phyloP scores from a whole-genome alignment of 768 basidiomycete species.

The Mycena vitilis region DNA sequence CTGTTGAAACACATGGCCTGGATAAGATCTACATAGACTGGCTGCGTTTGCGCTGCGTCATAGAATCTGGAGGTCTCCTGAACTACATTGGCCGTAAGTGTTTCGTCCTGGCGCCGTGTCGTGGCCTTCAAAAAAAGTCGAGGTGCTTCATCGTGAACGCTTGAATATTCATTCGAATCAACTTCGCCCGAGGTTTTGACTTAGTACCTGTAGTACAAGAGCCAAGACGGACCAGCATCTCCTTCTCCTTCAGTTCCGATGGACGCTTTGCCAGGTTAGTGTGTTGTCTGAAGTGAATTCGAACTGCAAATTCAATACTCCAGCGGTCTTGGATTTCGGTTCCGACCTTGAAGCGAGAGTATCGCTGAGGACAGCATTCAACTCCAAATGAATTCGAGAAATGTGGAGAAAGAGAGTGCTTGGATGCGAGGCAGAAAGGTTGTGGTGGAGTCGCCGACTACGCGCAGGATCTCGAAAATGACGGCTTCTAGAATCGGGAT shows the following conservation, averaged over 20 bases:
- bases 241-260: background rate
- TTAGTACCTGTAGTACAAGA: background rate
- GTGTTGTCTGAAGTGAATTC: background rate
- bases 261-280: background rate
- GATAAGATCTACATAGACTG: too few relatives aligned
- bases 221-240: background rate
- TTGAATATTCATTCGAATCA: background rate
- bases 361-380: background rate
- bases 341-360: constrained; percentile 10
- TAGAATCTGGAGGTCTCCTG: too few relatives aligned
- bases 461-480: background rate
- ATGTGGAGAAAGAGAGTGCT: background rate
- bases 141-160: too few relatives aligned
- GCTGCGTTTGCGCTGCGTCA: too few relatives aligned
- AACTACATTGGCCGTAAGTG: too few relatives aligned
- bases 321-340: background rate
- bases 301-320: constrained; percentile 1
- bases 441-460: background rate
- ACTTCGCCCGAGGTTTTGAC: background rate
- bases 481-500: too few relatives aligned
- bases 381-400: background rate
- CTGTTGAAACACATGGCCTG: too few relatives aligned
- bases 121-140: too few relatives aligned
- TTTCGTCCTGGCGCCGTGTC: too few relatives aligned
- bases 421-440: constrained; percentile 9